Base-by-base conservation (phyloP, 257 asterid species). In the Fraxinus excelsior region DNA sequence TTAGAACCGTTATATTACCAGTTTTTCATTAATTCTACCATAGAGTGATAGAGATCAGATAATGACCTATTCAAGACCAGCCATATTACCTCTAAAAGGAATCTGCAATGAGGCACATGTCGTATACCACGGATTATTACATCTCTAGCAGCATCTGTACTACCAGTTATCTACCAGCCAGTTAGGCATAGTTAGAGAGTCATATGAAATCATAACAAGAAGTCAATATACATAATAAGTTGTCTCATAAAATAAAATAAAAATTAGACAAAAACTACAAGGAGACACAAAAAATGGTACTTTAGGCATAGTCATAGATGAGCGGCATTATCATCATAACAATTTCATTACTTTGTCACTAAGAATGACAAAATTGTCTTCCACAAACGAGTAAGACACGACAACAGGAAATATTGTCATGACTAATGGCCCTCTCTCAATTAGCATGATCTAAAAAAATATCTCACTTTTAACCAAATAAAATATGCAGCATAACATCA, bases 81-180 rank as follows among this genome's bases (percentile, higher is more conserved):
- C 70, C 56, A 40, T 14, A 70, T 74, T 82, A 92, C 99, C 99
- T 94, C 92, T 60, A 90, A 75, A 76, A 94, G 97, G 75, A 83
- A 75, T 82, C 85, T 72, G 88, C 91, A 87, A 83, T 49, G 80
- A 70, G 97, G 99, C 80, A 85, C 79, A 38, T 80, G 82, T 32
- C 71, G 84, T 85, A 92, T 83, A 68, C 97, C 99, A 76, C 89
- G 88, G 21, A 92, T 85, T 44, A 94, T 79, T 80, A 87, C 84
- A 84, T 94, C 95, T 88, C 91, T 87, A 74, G 96, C 91, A 82
- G 86, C 90, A 84, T 82, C 86, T 76, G 86, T 87, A 73, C 87
- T 83, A 71, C 93, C 93, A 72, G 97, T 84, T 79, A 85, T 86
- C 99, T 94, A 82, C 77, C 82, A 88, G 80, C 82, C 81, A 91